phyloP scores from a whole-genome alignment of 768 basidiomycete genomes.

The Scleroderma citrinum region DNA sequence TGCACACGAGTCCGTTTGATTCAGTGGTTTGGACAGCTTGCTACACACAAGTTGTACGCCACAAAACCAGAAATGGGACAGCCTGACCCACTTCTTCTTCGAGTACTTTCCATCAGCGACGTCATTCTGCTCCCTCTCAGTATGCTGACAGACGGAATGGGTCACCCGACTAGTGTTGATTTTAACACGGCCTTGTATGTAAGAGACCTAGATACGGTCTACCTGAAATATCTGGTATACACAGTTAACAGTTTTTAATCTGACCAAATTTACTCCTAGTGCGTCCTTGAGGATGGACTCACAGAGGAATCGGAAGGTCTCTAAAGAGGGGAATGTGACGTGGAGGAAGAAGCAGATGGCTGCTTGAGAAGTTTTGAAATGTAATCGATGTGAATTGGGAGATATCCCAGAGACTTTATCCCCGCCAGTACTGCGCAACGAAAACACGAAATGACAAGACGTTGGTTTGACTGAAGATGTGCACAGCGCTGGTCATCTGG shows the following conservation, averaged over 20 bases:
- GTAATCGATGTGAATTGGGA: slow-evolving; percentile 64
- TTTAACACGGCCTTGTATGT: slow-evolving; percentile 78
- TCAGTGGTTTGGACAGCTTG: slow-evolving; percentile 81
- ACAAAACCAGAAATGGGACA: slow-evolving; percentile 5
- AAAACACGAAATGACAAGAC: slow-evolving; percentile 35
- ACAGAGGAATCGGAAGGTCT: slow-evolving; percentile 90
- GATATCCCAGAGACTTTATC: slow-evolving; percentile 35
- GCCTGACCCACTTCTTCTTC: slow-evolving; percentile 51
- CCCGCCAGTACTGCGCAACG: slow-evolving; percentile 26
- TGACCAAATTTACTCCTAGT: slow-evolving; percentile 90
- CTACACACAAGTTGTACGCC: slow-evolving; percentile 66
- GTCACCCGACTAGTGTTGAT: slow-evolving; percentile 59
- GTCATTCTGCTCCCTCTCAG: background rate
- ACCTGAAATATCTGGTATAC: slow-evolving; percentile 85
- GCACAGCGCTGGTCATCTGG: slow-evolving; percentile 31
- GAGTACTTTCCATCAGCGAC: slow-evolving; percentile 22
- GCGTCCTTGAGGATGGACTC: slow-evolving; percentile 77
- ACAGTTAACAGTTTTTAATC: slow-evolving; percentile 87
- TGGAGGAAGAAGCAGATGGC: slow-evolving; percentile 88
- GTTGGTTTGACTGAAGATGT: slow-evolving; percentile 47
- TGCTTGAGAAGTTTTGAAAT: slow-evolving; percentile 39
- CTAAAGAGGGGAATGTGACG: slow-evolving; percentile 91
- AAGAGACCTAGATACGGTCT: slow-evolving; percentile 74
- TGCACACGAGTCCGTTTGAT: no score
- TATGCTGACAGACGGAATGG: background rate